These are phyloP conservation scores for Sporothrix euskadiensis DNA, from an alignment of 2,329 filamentous ascomycete genomes.

Conservation along the genomic window DNA sequence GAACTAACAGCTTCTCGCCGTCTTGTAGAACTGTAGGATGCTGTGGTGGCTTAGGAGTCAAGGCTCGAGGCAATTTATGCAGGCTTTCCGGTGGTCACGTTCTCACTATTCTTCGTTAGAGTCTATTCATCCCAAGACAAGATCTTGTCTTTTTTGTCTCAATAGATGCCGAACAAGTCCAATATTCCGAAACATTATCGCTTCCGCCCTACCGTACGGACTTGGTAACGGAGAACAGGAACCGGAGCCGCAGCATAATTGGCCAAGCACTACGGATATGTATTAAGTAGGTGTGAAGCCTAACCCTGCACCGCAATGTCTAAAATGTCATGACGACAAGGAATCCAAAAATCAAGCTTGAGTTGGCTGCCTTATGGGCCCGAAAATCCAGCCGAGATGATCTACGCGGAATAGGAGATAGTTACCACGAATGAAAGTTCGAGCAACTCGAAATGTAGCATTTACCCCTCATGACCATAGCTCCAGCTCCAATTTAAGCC, in stretches of 20 bases:
- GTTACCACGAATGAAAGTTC: neutral
- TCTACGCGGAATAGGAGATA: neutral
- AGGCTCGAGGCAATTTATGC: neutral
- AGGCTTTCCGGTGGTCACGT: neutral
- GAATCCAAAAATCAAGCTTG: neutral
- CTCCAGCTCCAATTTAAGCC: neutral
- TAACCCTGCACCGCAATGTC: neutral
- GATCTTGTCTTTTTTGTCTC: neutral
- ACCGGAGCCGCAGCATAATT: neutral
- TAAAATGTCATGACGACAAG: neutral
- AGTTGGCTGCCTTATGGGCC: neutral
- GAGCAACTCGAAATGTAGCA: neutral
- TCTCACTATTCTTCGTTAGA: neutral
- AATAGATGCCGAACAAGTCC: neutral
- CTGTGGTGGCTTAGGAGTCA: too few relatives aligned
- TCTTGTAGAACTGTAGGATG: too few relatives aligned
- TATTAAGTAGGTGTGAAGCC: neutral
- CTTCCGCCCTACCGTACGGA: neutral
- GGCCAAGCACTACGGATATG: neutral
- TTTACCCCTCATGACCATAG: neutral
- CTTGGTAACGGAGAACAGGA: neutral
- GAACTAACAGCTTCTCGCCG: neutral
- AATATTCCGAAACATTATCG: neutral
- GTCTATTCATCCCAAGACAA: neutral
- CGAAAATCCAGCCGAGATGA: neutral